Evolutionary conservation across 345 rosid genomes (phyloP).

Genomic region (Bretschneidera sinensis): DNA sequence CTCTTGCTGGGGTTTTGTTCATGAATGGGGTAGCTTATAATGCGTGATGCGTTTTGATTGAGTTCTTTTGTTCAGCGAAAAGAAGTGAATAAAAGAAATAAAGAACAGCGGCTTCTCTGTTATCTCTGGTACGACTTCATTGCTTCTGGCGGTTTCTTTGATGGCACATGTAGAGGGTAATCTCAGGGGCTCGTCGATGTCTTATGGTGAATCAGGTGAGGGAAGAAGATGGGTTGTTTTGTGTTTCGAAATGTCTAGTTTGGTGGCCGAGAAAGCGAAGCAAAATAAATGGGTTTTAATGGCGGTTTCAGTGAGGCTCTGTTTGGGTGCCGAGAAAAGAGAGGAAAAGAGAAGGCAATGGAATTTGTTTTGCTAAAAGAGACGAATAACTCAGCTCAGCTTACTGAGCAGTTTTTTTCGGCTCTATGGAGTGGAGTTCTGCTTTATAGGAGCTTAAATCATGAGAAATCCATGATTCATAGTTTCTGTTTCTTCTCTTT

Average conservation of each 20-base stretch:
- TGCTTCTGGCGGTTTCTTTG: constrained; percentile 18
- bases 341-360: neutral
- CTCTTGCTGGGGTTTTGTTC: constrained; percentile 22
- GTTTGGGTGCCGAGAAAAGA: constrained; percentile 19
- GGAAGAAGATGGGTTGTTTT: constrained; percentile 2
- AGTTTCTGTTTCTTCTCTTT: constrained; percentile 1
- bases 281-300: constrained; percentile 7
- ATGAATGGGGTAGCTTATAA: constrained; percentile 42
- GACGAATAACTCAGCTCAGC: neutral
- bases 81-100: neutral
- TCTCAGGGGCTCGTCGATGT: constrained; percentile 28
- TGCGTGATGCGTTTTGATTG: constrained; percentile 14
- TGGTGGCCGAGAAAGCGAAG: constrained; percentile 4
- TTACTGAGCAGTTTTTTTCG: constrained; percentile 2
- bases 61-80: neutral
- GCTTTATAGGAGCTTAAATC: neutral
- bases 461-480: constrained; percentile 6
- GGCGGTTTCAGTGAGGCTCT: constrained; percentile 1
- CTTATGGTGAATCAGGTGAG: constrained; percentile 34
- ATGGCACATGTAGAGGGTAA: constrained; percentile 46
- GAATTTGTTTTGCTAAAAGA: constrained; percentile 4
- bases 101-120: constrained; percentile 5
- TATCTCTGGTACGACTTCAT: neutral
- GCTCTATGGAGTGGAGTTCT: constrained; percentile 1
- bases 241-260: constrained; percentile 7